Percentiles rank a stretch among this genome's conserved stretches.
These are phyloP conservation scores for Viridothelium virens DNA, from an alignment of 495 filamentous ascomycete species.

Conservation along the genomic window DNA sequence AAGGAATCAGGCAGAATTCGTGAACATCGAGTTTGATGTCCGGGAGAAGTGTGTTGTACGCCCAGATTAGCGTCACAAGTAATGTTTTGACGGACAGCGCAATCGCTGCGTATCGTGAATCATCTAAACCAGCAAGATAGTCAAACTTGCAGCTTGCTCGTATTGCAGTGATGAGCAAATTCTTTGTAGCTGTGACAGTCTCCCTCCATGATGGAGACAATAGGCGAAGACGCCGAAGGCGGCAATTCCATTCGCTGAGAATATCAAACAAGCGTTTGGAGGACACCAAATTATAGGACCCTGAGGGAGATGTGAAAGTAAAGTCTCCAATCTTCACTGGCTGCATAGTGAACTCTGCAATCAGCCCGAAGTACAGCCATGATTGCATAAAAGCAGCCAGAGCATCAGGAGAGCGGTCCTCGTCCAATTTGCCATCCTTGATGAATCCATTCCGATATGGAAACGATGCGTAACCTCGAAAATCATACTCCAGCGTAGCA, in stretches of 20 bases:
- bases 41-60: background rate
- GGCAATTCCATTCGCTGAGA: slow-evolving; percentile 8
- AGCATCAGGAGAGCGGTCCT: background rate
- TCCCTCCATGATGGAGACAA: background rate
- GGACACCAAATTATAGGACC: background rate
- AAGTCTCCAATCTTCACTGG: background rate
- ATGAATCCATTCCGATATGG: slow-evolving; percentile 4
- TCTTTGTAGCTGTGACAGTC: background rate
- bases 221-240: background rate
- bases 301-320: background rate
- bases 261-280: background rate
- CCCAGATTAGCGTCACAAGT: background rate
- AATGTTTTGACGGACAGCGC: background rate
- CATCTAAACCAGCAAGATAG: background rate
- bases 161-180: background rate
- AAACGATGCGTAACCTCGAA: background rate
- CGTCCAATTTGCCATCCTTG: background rate
- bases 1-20: background rate
- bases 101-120: background rate
- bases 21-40: background rate
- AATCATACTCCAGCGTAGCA: background rate
- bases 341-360: slow-evolving; percentile 1
- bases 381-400: slow-evolving; percentile 1
- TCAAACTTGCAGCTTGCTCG: slow-evolving; percentile 5
- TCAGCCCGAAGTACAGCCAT: slow-evolving; percentile 2